These are phyloP conservation scores for Uronychia setigera DNA, from an alignment of 73 alveolate genomes.

Conservation along the genomic window DNA sequence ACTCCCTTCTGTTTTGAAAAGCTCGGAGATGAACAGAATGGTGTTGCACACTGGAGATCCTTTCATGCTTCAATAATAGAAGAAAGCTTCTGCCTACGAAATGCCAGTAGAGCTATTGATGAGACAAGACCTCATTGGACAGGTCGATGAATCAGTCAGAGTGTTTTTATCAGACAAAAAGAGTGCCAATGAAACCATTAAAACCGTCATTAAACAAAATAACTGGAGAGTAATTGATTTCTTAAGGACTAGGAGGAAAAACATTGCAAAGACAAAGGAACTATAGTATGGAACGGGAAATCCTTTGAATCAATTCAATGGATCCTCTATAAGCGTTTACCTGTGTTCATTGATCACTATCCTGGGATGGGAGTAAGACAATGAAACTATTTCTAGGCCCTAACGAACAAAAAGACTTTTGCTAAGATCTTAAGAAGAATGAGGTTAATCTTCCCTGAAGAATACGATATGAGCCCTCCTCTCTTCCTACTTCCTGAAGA, in stretches of 20 bases:
- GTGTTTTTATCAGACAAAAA: neutral
- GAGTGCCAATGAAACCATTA: neutral
- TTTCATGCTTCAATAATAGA: too few relatives aligned
- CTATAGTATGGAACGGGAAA: neutral
- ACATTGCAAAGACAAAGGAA: neutral
- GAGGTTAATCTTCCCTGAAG: neutral
- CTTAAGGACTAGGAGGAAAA: too few relatives aligned
- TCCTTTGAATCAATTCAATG: neutral
- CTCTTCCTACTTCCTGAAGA: neutral
- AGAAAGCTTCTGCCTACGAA: neutral
- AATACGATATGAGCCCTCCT: neutral
- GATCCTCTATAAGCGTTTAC: neutral
- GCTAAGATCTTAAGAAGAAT: neutral
- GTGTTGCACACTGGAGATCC: neutral
- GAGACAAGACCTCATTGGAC: neutral
- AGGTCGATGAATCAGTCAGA: neutral
- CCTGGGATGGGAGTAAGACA: constrained; percentile 1
- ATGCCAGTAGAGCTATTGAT: neutral
- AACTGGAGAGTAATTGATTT: too few relatives aligned
- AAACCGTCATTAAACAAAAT: neutral
- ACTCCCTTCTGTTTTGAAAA: neutral
- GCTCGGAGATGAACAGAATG: neutral
- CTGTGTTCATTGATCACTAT: neutral
- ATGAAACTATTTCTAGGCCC: neutral
- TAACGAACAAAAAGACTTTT: neutral